These are phyloP conservation scores for Termitomyces sp. DNA, from an alignment of 1,284 basidiomycete species.

Conservation along the genomic window DNA sequence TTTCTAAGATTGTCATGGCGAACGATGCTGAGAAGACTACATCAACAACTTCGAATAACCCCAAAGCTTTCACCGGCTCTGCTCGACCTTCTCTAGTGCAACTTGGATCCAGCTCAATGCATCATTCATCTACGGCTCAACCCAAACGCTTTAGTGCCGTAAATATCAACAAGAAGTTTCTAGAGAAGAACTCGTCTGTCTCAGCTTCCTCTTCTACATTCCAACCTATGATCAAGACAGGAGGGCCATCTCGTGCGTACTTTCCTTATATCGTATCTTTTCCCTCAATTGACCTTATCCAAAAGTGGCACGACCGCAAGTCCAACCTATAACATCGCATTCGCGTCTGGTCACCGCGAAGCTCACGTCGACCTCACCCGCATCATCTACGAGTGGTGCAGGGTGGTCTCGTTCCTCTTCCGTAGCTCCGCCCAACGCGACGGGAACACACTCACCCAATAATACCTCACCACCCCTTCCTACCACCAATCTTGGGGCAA, in stretches of 20 bases:
- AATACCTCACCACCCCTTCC: conserved; percentile 41
- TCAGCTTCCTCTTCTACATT: conserved; percentile 41
- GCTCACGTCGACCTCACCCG: conserved; percentile 61
- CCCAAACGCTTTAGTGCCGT: conserved; percentile 83
- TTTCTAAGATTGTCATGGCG: conserved; percentile 7
- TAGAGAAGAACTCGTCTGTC: conserved; percentile 72
- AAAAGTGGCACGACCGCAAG: conserved; percentile 49
- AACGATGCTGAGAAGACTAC: conserved; percentile 12
- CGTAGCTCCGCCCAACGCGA: conserved; percentile 49
- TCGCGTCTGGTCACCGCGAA: conserved; percentile 82
- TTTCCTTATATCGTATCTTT: neutral
- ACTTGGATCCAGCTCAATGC: conserved; percentile 31
- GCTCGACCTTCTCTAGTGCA: conserved; percentile 39
- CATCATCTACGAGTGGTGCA: conserved; percentile 50
- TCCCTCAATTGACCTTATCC: conserved; percentile 11
- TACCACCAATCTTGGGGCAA: conserved; percentile 33
- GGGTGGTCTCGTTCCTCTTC: conserved; percentile 80
- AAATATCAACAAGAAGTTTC: conserved; percentile 91
- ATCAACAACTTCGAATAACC: conserved; percentile 10
- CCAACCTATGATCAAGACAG: conserved; percentile 41
- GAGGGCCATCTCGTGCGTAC: conserved; percentile 47
- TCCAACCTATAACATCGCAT: conserved; percentile 54
- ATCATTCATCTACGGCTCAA: conserved; percentile 34
- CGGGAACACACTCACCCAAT: conserved; percentile 39
- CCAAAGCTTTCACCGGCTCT: conserved; percentile 14